A percentile compares a stretch with the other conserved stretches of the same genome.
Conservation (phyloP, 2,329 filamentous ascomycete species). For the Simplicillium sp. region DNA sequence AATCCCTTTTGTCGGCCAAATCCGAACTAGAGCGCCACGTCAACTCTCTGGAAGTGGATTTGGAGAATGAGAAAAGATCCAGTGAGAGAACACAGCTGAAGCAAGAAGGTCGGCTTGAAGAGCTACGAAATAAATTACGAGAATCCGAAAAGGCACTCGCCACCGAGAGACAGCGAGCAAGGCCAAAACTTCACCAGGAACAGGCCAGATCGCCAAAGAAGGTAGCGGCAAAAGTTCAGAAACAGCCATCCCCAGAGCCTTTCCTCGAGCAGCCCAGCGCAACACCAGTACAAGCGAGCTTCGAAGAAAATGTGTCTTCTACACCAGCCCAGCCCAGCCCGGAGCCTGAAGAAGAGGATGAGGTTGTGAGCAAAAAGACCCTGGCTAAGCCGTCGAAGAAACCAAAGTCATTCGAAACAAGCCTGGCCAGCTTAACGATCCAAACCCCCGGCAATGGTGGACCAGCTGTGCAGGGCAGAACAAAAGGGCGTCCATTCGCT, state of each 20-base stretch:
- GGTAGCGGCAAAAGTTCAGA: background rate
- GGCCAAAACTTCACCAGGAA: background rate
- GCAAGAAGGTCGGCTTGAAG: slow-evolving; percentile 8
- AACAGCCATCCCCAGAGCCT: background rate
- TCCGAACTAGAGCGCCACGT: slow-evolving; percentile 70
- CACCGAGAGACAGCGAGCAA: background rate
- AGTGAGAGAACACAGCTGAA: slow-evolving; percentile 20
- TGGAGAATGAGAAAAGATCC: slow-evolving; percentile 62
- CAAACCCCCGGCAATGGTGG: slow-evolving; percentile 35
- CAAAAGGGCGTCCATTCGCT: slow-evolving; percentile 49
- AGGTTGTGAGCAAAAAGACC: background rate
- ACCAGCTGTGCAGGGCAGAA: slow-evolving; percentile 26
- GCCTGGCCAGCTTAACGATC: slow-evolving; percentile 32
- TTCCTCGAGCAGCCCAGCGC: too few relatives aligned
- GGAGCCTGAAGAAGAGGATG: background rate
- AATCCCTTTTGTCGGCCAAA: slow-evolving; percentile 68
- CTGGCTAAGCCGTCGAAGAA: background rate
- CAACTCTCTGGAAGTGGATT: slow-evolving; percentile 65
- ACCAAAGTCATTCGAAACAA: background rate
- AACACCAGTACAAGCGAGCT: background rate
- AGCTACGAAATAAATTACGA: background rate
- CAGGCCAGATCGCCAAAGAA: background rate
- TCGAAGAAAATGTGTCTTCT: background rate
- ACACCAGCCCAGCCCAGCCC: background rate
- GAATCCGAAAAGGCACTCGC: background rate